phyloP scores from a whole-genome alignment of 352 stramenopile species.

The Pythium vanterpoolii region DNA sequence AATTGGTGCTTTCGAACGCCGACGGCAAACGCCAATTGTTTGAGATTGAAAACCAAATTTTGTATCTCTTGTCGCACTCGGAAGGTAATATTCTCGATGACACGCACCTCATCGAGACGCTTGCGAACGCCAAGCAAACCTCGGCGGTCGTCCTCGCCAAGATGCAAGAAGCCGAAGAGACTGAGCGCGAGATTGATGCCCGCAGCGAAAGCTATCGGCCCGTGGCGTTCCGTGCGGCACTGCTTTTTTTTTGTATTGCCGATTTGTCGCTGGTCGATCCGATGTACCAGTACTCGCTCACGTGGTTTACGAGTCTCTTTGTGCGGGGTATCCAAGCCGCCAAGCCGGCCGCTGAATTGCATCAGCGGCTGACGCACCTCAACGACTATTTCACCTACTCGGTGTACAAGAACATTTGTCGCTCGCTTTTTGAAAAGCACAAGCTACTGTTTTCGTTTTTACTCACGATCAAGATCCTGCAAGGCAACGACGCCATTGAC shows the following conservation, averaged over 20 bases:
- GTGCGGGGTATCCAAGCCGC: constrained; percentile 84
- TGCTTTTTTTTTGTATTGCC: constrained; percentile 92
- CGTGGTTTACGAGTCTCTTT: constrained; percentile 93
- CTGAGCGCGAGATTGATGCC: constrained; percentile 88
- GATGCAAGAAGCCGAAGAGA: constrained; percentile 90
- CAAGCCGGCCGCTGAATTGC: constrained; percentile 58
- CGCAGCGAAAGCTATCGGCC: constrained; percentile 85
- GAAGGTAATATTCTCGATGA: constrained; percentile 93
- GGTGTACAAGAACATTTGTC: constrained; percentile 93
- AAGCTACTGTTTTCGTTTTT: constrained; percentile 94
- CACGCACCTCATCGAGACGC: constrained; percentile 89
- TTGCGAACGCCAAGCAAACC: constrained; percentile 80
- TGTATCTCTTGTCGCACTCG: constrained; percentile 89
- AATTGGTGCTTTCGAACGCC: constrained; percentile 87
- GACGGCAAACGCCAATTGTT: constrained; percentile 87
- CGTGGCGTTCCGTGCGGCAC: constrained; percentile 82
- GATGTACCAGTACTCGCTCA: constrained; percentile 92
- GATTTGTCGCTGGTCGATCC: constrained; percentile 87
- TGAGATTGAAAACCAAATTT: constrained; percentile 92
- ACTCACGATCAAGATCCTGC: constrained; percentile 86
- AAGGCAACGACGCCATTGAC: constrained; percentile 80
- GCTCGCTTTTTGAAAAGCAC: constrained; percentile 92
- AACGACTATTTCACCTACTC: constrained; percentile 94
- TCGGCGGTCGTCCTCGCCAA: constrained; percentile 82
- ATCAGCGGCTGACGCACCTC: constrained; percentile 79